Base-by-base conservation (phyloP, 2,329 filamentous ascomycete genomes). In the Phialemonium atrogriseum region DNA sequence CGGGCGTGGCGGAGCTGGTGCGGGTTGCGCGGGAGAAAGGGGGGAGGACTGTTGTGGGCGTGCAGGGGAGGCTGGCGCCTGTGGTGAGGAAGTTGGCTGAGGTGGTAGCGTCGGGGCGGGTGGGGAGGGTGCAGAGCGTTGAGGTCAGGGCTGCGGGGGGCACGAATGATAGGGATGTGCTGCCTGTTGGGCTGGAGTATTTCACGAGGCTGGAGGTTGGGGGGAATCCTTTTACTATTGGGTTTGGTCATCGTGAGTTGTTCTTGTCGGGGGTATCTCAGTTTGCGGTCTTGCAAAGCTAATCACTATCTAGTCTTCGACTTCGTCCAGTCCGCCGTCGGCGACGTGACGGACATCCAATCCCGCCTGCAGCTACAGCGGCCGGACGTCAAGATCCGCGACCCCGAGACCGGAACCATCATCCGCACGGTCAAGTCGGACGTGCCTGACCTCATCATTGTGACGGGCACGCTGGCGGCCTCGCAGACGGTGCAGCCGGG, bases 71-170 rank as follows among this genome's bases (percentile, higher is more conserved):
- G 0, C 43, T 66, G 7, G 49, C 64, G 0, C 70, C 72, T 0
- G 40, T 61, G 0, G 45, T 66, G 3, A 37, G 51, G 2, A 68
- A 62, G 41, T 19, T 77, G 4, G 59, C 55, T 17, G 51, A 62
- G 10, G 23, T 74, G 2, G 30, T 78, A 6, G 47, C 46, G 1
- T 47, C 53, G 0, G 68, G 67, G 0, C 50, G 48, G 4, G 60
- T 78, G 18, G 73, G 74, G 0, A 65, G 60, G 24, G 53, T 77
- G 1, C 42, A 76, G 13, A 73, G 69, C 35, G 65, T 60, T 7
- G 67, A 72, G 21, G 41, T 65, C 7, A 52, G 48, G 17, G 58
- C 52, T 0, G 55, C 46, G 24, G 62, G 59, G 0, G 62, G 59
- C 3, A 48, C 58, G 1, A 41, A 50, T 0, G 45, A 49, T 7